Conservation (phyloP, 139 green algal genomes). For the Closterium sp. region DNA sequence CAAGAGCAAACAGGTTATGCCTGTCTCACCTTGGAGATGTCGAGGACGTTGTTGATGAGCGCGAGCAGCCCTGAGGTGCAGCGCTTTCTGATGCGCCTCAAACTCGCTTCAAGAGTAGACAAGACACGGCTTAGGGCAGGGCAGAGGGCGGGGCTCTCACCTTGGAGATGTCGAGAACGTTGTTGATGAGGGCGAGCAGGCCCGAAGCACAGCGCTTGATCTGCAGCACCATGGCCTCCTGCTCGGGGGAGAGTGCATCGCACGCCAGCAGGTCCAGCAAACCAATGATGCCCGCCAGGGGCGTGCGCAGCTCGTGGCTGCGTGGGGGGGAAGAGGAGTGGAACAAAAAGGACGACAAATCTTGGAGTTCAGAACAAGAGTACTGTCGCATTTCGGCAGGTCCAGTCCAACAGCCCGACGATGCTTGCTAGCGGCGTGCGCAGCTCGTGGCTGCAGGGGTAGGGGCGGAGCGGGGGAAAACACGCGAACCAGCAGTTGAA, state of each 20-base stretch:
- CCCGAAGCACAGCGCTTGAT: slow-evolving; percentile 27
- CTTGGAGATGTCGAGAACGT: background rate
- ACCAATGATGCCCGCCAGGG: slow-evolving; percentile 64
- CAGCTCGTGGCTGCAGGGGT: slow-evolving; percentile 58
- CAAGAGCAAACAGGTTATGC: background rate
- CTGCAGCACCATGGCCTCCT: slow-evolving; percentile 30
- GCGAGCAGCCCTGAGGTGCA: slow-evolving; percentile 36
- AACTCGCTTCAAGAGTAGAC: no score
- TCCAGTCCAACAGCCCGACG: slow-evolving; percentile 55
- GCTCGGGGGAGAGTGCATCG: slow-evolving; percentile 14
- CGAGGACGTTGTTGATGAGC: slow-evolving; percentile 6
- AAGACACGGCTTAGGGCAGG: background rate
- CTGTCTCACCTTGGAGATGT: background rate
- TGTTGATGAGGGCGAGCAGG: slow-evolving; percentile 27
- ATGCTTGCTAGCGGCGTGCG: slow-evolving; percentile 62
- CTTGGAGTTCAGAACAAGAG: slow-evolving; percentile 19
- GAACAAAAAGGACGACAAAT: background rate
- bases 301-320: slow-evolving; percentile 64
- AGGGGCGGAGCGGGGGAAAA: background rate
- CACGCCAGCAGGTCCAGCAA: slow-evolving; percentile 37
- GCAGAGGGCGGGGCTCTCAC: background rate
- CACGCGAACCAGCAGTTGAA: no score
- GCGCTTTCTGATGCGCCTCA: no score
- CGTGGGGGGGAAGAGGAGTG: slow-evolving; percentile 32
- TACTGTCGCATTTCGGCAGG: slow-evolving; percentile 27